Evolutionary conservation across 306 rosid genomes (phyloP), one percentile per base, ranked within the genome.

Genomic region (Spatholobus suberectus): DNA sequence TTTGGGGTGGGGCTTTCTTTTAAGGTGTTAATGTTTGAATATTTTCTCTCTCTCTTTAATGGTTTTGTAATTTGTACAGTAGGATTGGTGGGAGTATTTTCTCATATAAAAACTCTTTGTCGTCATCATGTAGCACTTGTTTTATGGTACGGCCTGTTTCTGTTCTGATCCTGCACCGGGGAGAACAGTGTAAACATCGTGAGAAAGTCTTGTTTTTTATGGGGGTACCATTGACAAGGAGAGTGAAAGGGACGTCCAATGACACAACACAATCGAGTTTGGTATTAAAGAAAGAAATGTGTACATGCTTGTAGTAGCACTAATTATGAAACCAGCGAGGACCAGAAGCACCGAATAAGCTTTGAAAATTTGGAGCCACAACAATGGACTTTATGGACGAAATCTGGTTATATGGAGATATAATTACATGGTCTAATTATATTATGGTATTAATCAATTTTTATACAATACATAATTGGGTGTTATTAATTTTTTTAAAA

Each of bases 61-160:
- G 87, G 81, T 37, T 80, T 75, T 86, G 68, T 80, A 76, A 83
- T 52, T 71, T 90, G 97, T 93, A 93, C 88, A 91, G 94, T 86
- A 85, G 90, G 83, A 82, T 85, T 85, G 92, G 91, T 84, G 90
- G 87, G 93, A 89, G 55, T 84, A 46, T 68, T 83, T 89, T 51
- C 35, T 70, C 51, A 23, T 59, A 69, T 65, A 27, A 59, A 68
- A 72, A 82, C 76, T 29, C n/a, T n/a, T 24, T 85, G 55, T 51
- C 86, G 85, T 81, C 70, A 81, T 73, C 67, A 46, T 23, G 67
- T 58, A 78, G 73, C 82, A 79, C 78, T 84, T 75, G 81, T 73
- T 67, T 74, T 75, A 68, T 81, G 81, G 83, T 70, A 77, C 77
- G 9, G 61, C 59, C 76, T 83, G 57, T 70, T 83, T n/a, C 83